Base-by-base conservation (phyloP, 1,284 basidiomycete genomes). In the Microstroma glucosiphilum region DNA sequence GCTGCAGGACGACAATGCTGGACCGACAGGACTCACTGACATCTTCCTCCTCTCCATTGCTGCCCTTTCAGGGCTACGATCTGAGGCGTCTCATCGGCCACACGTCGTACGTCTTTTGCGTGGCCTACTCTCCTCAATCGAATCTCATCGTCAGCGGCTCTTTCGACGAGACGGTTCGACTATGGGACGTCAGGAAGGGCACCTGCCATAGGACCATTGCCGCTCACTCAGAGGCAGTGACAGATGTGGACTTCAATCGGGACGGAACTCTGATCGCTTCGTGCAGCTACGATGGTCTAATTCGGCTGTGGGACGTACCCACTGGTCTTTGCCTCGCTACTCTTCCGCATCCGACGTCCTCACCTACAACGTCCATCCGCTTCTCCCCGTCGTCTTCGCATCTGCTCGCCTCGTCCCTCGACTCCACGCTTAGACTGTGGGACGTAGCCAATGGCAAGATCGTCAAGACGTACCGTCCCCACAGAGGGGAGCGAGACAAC, bases 261-360 rank as follows among this genome's bases (percentile, higher is more conserved):
- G 94, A 98, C 72, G 96, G 96, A 1, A 92, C 91, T 2, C 86
- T 97, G 68, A 89, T 98, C 46, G 89, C 92, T 1, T 93, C 90
- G 7, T 90, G 89, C 68, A 89, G 91, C 21, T 96, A 94, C 86
- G 96, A 99, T 80, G 94, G 93, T 1, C 81, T 96, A 56, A 93
- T 98, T 11, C 68, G 77, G 0, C 56, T 78, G 0, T 99, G 96
- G 96, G 93, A 97, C 75, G 88, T 91, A 0, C 88, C 91, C 60
- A 93, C 92, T 0, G 96, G 93, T 1, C 92, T 97, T 79, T 99
- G 96, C 81, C 83, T 99, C 49, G 97, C 94, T 80, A 98, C 96
- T 3, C 80, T 99, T 26, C 92, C 93, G 12, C 93, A 97, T 71
- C 92, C 93, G 72, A 91, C 93, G 67, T 94, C 94, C 81, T 89